Percentiles rank a stretch among this genome's conserved stretches.
phyloP scores from a whole-genome alignment of 2,329 filamentous ascomycete genomes.

The Cladosporium velox region DNA sequence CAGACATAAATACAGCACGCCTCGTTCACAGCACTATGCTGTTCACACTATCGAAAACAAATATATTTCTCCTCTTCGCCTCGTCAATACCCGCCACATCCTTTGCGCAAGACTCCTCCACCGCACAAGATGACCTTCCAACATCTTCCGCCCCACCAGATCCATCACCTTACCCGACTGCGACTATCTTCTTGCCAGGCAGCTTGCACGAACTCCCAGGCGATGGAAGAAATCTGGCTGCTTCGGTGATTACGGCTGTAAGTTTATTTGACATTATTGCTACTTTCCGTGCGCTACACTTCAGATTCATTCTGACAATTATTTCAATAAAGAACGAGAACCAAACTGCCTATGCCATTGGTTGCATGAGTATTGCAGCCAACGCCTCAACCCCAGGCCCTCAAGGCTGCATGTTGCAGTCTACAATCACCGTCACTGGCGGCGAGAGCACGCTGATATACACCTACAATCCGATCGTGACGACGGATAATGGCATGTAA shows the following conservation, averaged over 20 bases:
- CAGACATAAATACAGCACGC: neutral
- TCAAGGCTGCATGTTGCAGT: constrained; percentile 27
- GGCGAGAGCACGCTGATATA: constrained; percentile 33
- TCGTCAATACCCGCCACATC: neutral
- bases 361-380: constrained; percentile 24
- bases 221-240: constrained; percentile 1
- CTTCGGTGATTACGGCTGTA: constrained; percentile 30
- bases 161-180: constrained; percentile 24
- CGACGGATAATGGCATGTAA: constrained; percentile 22
- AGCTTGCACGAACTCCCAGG: constrained; percentile 11
- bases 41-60: neutral
- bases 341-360: constrained; percentile 32
- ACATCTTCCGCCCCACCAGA: constrained; percentile 20
- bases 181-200: constrained; percentile 21
- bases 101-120: constrained; percentile 7
- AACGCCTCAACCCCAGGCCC: constrained; percentile 20
- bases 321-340: constrained; percentile 24
- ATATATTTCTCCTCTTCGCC: neutral
- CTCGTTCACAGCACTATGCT: constrained; percentile 3
- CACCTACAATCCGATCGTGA: constrained; percentile 23
- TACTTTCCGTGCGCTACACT: no score
- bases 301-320: neutral
- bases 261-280: neutral
- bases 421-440: constrained; percentile 35
- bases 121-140: neutral